phyloP scores from a whole-genome alignment of 352 stramenopile genomes.

The Pythium rhizo-oryzae region DNA sequence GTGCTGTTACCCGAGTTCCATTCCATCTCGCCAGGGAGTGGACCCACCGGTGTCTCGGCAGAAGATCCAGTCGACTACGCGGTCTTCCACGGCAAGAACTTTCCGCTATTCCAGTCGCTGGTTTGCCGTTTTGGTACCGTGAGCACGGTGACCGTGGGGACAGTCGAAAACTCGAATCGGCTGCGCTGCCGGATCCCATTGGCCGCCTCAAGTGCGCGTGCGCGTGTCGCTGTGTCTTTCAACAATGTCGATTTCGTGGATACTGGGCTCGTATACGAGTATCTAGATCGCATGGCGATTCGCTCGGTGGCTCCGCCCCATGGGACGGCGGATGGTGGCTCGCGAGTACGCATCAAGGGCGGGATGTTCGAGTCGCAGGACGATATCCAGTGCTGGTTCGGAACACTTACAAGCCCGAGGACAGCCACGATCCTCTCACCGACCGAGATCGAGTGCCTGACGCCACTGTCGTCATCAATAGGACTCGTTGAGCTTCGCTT shows the following conservation, averaged over 20 bases:
- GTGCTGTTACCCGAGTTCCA: slow-evolving; percentile 25
- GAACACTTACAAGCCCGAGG: slow-evolving; percentile 11
- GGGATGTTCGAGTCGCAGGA: slow-evolving; percentile 46
- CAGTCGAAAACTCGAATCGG: slow-evolving; percentile 37
- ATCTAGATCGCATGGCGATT: slow-evolving; percentile 38
- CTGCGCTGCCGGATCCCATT: slow-evolving; percentile 50
- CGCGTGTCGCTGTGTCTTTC: slow-evolving; percentile 56
- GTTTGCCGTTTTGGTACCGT: slow-evolving; percentile 22
- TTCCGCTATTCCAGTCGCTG: slow-evolving; percentile 42
- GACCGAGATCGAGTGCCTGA: slow-evolving; percentile 45
- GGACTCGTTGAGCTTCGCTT: slow-evolving; percentile 33
- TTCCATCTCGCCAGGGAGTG: slow-evolving; percentile 22
- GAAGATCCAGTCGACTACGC: slow-evolving; percentile 7
- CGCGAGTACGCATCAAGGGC: slow-evolving; percentile 60
- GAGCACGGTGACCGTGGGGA: slow-evolving; percentile 29
- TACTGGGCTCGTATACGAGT: slow-evolving; percentile 39
- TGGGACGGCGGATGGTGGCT: slow-evolving; percentile 61
- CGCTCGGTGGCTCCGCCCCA: slow-evolving; percentile 41
- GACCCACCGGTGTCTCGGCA: slow-evolving; percentile 1
- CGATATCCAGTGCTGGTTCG: slow-evolving; percentile 56
- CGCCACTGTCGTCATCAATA: slow-evolving; percentile 23
- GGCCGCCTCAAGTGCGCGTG: slow-evolving; percentile 23
- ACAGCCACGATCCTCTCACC: slow-evolving; percentile 45
- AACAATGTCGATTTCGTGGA: slow-evolving; percentile 63
- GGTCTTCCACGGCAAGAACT: slow-evolving; percentile 39